Evolutionary conservation across 2,329 filamentous ascomycete genomes (phyloP).

Genomic region (Penicillium olsonii): DNA sequence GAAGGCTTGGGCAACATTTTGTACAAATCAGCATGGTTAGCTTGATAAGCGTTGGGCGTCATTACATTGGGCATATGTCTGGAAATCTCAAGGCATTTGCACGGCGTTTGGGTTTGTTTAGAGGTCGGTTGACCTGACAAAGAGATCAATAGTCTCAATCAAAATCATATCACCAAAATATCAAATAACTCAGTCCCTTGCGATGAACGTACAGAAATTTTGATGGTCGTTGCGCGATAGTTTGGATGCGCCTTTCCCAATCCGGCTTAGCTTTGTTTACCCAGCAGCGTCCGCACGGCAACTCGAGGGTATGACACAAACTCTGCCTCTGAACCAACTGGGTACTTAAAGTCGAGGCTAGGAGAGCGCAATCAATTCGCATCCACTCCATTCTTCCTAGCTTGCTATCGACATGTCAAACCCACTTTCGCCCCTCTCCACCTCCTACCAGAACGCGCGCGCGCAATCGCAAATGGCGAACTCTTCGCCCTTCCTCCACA

Average conservation of each 20-base stretch:
- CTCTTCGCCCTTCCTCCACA: constrained; percentile 26
- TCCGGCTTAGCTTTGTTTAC: constrained; percentile 23
- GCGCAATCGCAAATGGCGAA: constrained; percentile 28
- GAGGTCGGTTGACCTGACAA: not conserved
- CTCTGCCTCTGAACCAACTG: not conserved
- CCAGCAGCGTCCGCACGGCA: constrained; percentile 17
- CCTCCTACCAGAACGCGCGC: constrained; percentile 45
- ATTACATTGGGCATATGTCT: not conserved
- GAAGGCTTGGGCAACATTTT: not conserved
- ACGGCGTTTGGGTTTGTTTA: not conserved
- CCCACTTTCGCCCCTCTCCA: constrained; percentile 44
- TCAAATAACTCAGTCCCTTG: not conserved
- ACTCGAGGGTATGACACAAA: constrained; percentile 11
- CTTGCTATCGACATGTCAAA: constrained; percentile 35
- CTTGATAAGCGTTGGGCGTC: constrained; percentile 3
- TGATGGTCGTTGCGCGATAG: not conserved
- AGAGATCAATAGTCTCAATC: not conserved
- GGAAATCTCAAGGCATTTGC: not conserved
- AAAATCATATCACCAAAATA: constrained; percentile 3
- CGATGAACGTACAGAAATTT: not conserved
- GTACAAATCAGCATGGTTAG: not conserved
- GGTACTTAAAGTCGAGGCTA: not conserved
- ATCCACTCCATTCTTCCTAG: not conserved
- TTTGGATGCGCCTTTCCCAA: constrained; percentile 7
- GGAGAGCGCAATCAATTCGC: not conserved